Percentiles rank a stretch among this genome's conserved stretches.
Conservation (phyloP, 176 grass and related monocot species). For the Phoenix dactylifera region DNA sequence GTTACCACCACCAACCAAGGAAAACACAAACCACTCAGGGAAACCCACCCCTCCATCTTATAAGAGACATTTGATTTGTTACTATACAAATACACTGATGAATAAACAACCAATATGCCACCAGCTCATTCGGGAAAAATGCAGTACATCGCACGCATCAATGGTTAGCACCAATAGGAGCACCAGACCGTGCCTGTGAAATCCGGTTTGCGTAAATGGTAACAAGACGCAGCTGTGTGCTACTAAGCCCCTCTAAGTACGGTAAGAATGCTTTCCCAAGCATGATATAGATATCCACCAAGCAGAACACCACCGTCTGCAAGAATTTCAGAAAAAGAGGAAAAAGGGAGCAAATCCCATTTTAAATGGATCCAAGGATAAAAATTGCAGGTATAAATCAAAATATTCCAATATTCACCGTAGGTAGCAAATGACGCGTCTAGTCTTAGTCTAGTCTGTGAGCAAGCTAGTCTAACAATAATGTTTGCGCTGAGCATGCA, state of each 20-base stretch:
- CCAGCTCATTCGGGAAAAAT: constrained; percentile 29
- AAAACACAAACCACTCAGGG: no score
- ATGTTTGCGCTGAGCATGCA: no score
- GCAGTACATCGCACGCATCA: constrained; percentile 27
- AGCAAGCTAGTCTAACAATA: no score
- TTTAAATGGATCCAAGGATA: no score
- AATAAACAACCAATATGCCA: constrained; percentile 36
- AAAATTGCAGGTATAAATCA: not conserved
- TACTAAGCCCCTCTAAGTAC: constrained; percentile 84
- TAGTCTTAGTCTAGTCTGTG: no score
- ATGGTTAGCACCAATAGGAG: constrained; percentile 42
- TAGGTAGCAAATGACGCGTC: no score
- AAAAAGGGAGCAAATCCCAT: not conserved
- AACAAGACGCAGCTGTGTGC: constrained; percentile 73
- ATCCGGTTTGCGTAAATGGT: constrained; percentile 94
- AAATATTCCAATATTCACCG: not conserved
- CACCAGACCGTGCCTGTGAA: constrained; percentile 71
- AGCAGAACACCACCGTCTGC: constrained; percentile 90
- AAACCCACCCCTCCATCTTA: constrained; percentile 18
- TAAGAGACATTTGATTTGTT: constrained; percentile 9
- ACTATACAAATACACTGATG: constrained; percentile 72
- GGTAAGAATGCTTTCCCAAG: constrained; percentile 82
- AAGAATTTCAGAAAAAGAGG: not conserved
- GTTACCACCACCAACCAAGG: no score
- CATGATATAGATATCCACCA: constrained; percentile 95